Percentiles rank a stretch among this genome's conserved stretches.
Evolutionary conservation across 805 yeast species (phyloP).

Genomic region (Starmerella sirachaensis): DNA sequence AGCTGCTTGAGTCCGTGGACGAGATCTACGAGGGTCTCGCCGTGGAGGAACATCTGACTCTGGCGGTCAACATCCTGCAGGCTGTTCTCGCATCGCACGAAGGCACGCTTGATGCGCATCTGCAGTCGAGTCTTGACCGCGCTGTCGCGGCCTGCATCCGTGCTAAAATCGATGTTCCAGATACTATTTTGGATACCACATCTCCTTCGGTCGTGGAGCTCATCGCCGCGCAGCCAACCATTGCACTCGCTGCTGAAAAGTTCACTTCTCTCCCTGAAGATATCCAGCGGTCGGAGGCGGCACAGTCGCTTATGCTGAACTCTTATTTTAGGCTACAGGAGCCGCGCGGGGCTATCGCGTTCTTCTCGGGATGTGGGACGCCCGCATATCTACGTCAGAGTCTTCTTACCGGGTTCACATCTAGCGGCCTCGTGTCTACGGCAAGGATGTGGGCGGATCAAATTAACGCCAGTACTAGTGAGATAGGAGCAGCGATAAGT

Average conservation of each 20-base stretch:
- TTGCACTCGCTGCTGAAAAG: conserved; percentile 6
- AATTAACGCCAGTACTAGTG: background rate
- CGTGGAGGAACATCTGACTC: conserved; percentile 19
- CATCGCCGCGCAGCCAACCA: conserved; percentile 5
- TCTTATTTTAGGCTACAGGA: conserved; percentile 8
- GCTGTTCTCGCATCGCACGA: conserved; percentile 14
- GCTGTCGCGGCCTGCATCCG: conserved; percentile 12
- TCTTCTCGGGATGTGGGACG: conserved; percentile 15
- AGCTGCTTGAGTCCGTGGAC: conserved; percentile 22
- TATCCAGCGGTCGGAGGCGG: conserved; percentile 7
- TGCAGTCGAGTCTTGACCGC: conserved; percentile 10
- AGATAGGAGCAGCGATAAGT: conserved; percentile 4
- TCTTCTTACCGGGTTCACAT: conserved; percentile 15
- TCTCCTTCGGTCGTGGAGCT: background rate
- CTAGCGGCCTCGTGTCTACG: conserved; percentile 11
- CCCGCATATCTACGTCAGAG: conserved; percentile 11
- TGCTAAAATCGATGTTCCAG: conserved; percentile 8
- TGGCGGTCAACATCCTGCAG: conserved; percentile 15
- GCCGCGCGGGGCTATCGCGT: conserved; percentile 15
- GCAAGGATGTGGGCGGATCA: conserved; percentile 15
- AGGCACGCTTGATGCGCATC: background rate
- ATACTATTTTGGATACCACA: background rate
- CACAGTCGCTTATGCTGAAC: conserved; percentile 11
- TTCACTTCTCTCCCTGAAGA: conserved; percentile 8
- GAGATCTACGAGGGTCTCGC: conserved; percentile 22